Base-by-base conservation (phyloP, 2,329 filamentous ascomycete genomes). In the Pseudohalonectria lignicola region DNA sequence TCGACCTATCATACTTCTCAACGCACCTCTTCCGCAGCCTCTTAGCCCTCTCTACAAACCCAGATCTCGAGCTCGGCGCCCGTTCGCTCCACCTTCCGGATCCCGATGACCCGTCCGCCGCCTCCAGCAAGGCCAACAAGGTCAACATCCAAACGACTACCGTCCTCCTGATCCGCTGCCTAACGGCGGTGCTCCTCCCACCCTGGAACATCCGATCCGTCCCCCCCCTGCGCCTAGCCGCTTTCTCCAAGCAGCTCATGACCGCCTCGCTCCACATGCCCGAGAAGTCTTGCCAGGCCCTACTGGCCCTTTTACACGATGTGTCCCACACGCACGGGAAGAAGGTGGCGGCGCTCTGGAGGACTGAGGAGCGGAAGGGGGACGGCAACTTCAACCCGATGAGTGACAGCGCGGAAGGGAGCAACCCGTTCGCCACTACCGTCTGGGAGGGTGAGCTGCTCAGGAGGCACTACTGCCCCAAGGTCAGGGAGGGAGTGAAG, bases 61-160 rank as follows among this genome's bases (percentile, higher is more conserved):
- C 88, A 0, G 86, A 95, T 54, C 78, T 98, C 47, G 92, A 98
- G 57, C 76, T 85, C 43, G 80, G 83, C 35, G 68, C 68, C 41
- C 86, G 82, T 51, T 81, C 83, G 11, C 67, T 86, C 11, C 77
- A 82, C 51, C 71, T 88, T 9, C 69, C 74, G 1, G 76, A 88
- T 53, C 77, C 82, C 3, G 66, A 78, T 49, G 52, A 60, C 28
- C 55, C 57, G n/a, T 53, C 54, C 31, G 59, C 56, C n/a, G 50
- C 55, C 47, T 53, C 63, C 47, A 45, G 57, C 42, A 50, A 62
- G 39, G 52, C 57, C 35, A 61, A 62, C 51, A 92, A 84, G 57
- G 78, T 98, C 63, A 96, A 98, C 62, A 79, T 95, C 39, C 84
- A 94, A 53, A 98, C 92, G 1, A 94, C 88, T 0, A 92, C 88